These are phyloP conservation scores for Mycena vitilis DNA, from an alignment of 768 basidiomycete genomes.

Conservation along the genomic window DNA sequence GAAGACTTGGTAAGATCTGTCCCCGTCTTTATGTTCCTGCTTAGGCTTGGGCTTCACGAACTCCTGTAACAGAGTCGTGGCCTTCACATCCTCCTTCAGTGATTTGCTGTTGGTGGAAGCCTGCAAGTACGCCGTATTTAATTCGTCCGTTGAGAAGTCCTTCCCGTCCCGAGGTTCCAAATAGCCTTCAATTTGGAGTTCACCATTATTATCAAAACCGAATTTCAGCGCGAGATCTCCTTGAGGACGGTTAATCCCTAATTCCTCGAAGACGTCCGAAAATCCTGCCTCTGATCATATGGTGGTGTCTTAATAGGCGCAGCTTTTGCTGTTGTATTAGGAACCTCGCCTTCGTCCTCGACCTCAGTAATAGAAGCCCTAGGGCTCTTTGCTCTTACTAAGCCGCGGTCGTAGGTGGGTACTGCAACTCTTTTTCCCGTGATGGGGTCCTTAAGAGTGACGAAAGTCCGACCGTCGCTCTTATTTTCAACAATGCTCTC, in stretches of 20 bases:
- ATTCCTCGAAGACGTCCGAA: neutral
- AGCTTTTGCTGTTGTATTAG: too few relatives aligned
- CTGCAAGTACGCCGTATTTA: neutral
- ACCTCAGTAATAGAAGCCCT: too few relatives aligned
- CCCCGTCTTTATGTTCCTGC: too few relatives aligned
- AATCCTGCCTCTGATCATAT: neutral
- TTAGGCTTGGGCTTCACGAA: neutral
- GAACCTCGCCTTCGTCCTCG: too few relatives aligned
- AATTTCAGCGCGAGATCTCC: neutral
- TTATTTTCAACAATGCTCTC: neutral
- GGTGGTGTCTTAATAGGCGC: too few relatives aligned
- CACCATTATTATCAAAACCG: neutral
- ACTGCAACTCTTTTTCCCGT: neutral
- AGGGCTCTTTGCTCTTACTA: too few relatives aligned
- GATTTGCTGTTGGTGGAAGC: neutral
- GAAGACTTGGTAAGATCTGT: neutral
- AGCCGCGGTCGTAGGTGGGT: too few relatives aligned
- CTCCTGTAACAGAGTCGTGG: neutral
- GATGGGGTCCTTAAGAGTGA: neutral
- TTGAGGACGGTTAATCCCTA: neutral
- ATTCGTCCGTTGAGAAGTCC: neutral
- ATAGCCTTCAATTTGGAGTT: neutral
- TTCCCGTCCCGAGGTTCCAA: neutral
- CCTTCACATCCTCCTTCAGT: neutral
- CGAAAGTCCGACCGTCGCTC: neutral